Percentiles rank a stretch among this genome's conserved stretches.
These are phyloP conservation scores for Hibiscus mutabilis DNA, from an alignment of 345 rosid genomes.

Conservation along the genomic window DNA sequence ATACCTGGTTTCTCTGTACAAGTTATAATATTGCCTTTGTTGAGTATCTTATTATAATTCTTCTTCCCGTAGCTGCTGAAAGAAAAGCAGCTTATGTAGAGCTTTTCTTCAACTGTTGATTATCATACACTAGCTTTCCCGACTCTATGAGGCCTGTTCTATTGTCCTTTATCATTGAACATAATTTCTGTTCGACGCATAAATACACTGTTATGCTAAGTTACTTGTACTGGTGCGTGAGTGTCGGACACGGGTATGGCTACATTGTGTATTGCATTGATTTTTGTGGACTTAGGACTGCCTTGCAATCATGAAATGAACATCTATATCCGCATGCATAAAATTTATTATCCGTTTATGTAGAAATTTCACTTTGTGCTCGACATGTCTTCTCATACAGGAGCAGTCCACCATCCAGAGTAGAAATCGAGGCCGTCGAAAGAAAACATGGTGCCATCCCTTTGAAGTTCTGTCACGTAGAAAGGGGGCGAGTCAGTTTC, in stretches of 20 bases:
- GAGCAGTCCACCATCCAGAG: conserved; percentile 46
- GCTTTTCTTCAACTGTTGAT: not conserved
- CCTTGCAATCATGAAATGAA: not conserved
- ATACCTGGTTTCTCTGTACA: too few relatives aligned
- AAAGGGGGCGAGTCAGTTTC: conserved; percentile 62
- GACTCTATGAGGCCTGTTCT: not conserved
- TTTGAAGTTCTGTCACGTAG: conserved; percentile 53
- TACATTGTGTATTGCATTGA: not conserved
- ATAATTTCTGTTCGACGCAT: not conserved
- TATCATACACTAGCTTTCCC: not conserved
- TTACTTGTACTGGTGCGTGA: not conserved
- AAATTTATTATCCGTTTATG: not conserved
- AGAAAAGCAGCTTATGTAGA: not conserved
- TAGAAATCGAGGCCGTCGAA: conserved; percentile 46
- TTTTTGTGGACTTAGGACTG: not conserved
- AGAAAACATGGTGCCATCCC: conserved; percentile 35
- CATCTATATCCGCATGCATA: too few relatives aligned
- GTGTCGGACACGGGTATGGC: too few relatives aligned
- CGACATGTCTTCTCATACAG: conserved; percentile 26
- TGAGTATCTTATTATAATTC: too few relatives aligned
- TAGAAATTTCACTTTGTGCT: not conserved
- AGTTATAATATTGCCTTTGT: too few relatives aligned
- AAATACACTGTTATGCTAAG: too few relatives aligned
- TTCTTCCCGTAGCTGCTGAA: too few relatives aligned
- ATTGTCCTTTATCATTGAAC: not conserved